Conservation (phyloP, 2,329 filamentous ascomycete genomes). For the Nemania serpens region DNA sequence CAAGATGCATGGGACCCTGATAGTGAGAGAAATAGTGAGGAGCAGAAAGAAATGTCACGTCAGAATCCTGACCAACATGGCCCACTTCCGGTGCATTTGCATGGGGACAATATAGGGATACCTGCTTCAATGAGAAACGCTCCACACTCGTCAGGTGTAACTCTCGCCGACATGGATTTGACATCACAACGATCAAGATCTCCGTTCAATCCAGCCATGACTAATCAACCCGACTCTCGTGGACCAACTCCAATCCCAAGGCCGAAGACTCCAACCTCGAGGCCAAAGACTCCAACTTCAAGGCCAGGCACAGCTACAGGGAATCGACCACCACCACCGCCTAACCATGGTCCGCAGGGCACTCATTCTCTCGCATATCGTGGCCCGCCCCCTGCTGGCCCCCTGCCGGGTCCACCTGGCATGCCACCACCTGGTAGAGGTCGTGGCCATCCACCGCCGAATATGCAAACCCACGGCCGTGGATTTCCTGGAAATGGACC, state of each 20-base stretch:
- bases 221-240: slow-evolving; percentile 39
- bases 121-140: slow-evolving; percentile 53
- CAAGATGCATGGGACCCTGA: slow-evolving; percentile 39
- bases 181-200: slow-evolving; percentile 51
- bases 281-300: slow-evolving; percentile 34
- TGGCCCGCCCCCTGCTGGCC: slow-evolving; percentile 39
- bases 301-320: slow-evolving; percentile 39
- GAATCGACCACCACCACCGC: slow-evolving; percentile 33
- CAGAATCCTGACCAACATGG: slow-evolving; percentile 45
- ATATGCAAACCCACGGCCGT: slow-evolving; percentile 37
- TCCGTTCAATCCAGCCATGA: slow-evolving; percentile 46
- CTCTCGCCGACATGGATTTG: slow-evolving; percentile 48
- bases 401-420: slow-evolving; percentile 25
- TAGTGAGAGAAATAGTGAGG: slow-evolving; percentile 42
- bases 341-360: slow-evolving; percentile 34
- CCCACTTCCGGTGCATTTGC: slow-evolving; percentile 55
- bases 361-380: slow-evolving; percentile 40
- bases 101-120: slow-evolving; percentile 55
- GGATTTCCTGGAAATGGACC: slow-evolving; percentile 38
- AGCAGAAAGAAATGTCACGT: slow-evolving; percentile 40
- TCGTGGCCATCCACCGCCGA: slow-evolving; percentile 35
- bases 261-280: slow-evolving; percentile 37
- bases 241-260: slow-evolving; percentile 41
- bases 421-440: too few species aligned
- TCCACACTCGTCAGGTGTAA: slow-evolving; percentile 45